Evolutionary conservation across 805 yeast genomes (phyloP), one percentile per base, ranked within the genome.

Genomic region (Wickerhamomyces canadensis): DNA sequence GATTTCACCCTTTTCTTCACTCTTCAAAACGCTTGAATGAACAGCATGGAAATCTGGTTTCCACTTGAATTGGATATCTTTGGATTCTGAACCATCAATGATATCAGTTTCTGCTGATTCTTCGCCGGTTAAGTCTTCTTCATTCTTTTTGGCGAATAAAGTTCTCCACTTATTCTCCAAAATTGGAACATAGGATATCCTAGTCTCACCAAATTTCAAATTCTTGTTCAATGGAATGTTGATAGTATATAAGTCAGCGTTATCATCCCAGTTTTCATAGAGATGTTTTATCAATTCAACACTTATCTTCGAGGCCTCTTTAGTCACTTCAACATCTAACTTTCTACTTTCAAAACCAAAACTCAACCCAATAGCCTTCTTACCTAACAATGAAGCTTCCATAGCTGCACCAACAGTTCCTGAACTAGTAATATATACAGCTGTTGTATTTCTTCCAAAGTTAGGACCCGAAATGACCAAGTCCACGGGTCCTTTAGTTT

Each of bases 321-420:
- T 61, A 38, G 87, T 55, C 9, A 74, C 61, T 14, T 61, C 60
- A 27, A 67, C 64, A 40, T 72, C 68, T n/a, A 80, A 79, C 19
- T 65, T 58, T 27, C 71, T 68, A 23, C 59, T 42, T 37, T 71
- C 76, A 54, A 82, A 93, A n/a, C 95, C 93, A 68, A 78, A 91
- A 26, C 95, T 84, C 24, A 93, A 52, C 2, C 95, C 97, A 44
- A 93, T 70, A 5, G 96, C 66, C 47, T 70, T 79, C 13, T 61
- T 63, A 0, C 80, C 81, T 16, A 70, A 57, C 29, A 89, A 74
- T 2, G 83, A 84, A 2, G 89, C 94, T 62, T 93, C 98, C 87
- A 89, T 75, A 1, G 97, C 93, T 4, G 96, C 98, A 19, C 98
- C 98, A 14, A 93, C 81, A 2, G 98, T 93, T 12, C 98, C 98